phyloP scores from a whole-genome alignment of 805 yeast species.

The Ogataea philodendri region DNA sequence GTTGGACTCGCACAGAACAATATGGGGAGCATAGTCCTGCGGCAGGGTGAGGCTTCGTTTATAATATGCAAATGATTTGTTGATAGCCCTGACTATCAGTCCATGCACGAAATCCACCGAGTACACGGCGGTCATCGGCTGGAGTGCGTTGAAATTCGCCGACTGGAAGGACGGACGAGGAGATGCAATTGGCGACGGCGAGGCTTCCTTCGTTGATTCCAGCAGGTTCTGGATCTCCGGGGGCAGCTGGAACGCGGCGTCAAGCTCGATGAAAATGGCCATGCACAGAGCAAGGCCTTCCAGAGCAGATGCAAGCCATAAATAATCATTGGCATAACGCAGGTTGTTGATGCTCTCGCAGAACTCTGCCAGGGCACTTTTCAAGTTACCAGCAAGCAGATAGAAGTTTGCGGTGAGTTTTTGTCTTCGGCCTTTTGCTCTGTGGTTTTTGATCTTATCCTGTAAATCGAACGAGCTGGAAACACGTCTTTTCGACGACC shows the following conservation, averaged over 20 bases:
- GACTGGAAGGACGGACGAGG: conserved; percentile 48
- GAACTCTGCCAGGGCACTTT: conserved; percentile 68
- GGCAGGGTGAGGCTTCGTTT: conserved; percentile 51
- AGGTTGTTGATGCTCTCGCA: conserved; percentile 67
- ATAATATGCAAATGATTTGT: conserved; percentile 43
- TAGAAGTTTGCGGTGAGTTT: conserved; percentile 77
- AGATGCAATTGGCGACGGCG: conserved; percentile 37
- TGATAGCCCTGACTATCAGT: conserved; percentile 38
- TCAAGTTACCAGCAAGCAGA: conserved; percentile 74
- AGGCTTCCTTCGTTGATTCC: conserved; percentile 26
- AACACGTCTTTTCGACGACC: conserved; percentile 27
- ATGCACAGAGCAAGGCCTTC: conserved; percentile 75
- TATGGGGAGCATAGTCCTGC: conserved; percentile 79
- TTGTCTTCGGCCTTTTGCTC: conserved; percentile 67
- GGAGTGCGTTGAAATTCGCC: conserved; percentile 15
- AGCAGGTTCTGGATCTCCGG: conserved; percentile 29
- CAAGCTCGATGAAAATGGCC: conserved; percentile 56
- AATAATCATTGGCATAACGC: conserved; percentile 62
- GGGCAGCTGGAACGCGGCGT: conserved; percentile 49
- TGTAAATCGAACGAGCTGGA: conserved; percentile 34
- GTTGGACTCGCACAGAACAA: conserved; percentile 71
- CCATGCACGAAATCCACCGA: conserved; percentile 33
- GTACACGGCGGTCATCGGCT: conserved; percentile 15
- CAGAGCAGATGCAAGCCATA: conserved; percentile 89
- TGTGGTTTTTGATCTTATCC: conserved; percentile 37